Percentiles rank a stretch among this genome's conserved stretches.
Conservation (phyloP, 495 filamentous ascomycete genomes). For the Tuber microsphaerosporum region DNA sequence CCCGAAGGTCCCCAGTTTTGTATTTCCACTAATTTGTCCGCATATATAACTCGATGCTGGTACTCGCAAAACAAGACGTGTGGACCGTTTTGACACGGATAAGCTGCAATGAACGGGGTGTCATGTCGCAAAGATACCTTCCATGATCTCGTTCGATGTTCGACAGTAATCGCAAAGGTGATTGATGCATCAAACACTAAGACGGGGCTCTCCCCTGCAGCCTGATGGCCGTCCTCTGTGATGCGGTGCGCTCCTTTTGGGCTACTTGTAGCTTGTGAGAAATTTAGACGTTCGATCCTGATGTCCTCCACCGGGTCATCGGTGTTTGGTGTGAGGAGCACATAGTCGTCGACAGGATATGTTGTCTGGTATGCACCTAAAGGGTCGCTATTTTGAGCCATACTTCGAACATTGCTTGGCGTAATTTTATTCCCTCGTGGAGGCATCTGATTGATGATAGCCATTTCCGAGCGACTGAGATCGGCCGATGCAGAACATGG, state of each 20-base stretch:
- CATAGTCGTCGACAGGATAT: constrained; percentile 59
- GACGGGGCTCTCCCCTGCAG: constrained; percentile 43
- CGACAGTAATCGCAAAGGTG: constrained; percentile 59
- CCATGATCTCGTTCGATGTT: constrained; percentile 48
- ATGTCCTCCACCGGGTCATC: constrained; percentile 56
- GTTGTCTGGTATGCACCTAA: constrained; percentile 53
- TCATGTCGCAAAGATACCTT: constrained; percentile 57
- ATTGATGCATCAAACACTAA: constrained; percentile 56
- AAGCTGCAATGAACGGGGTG: constrained; percentile 59
- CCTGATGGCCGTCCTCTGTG: constrained; percentile 24
- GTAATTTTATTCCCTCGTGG: constrained; percentile 47
- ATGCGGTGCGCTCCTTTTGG: constrained; percentile 25
- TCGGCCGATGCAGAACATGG: constrained; percentile 58
- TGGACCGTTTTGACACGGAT: constrained; percentile 61
- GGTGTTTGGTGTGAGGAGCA: constrained; percentile 48
- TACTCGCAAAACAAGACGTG: constrained; percentile 66
- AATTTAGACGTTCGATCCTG: constrained; percentile 57
- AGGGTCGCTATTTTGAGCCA: constrained; percentile 57
- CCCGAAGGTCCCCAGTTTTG: constrained; percentile 52
- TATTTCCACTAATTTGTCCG: constrained; percentile 56
- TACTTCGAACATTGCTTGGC: constrained; percentile 52
- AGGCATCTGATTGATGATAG: constrained; percentile 52
- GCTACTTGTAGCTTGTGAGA: constrained; percentile 40
- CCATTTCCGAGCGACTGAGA: constrained; percentile 56
- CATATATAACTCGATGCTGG: constrained; percentile 49